phyloP scores from a whole-genome alignment of 192 early-diverging fungal species.

The Coemansia sp. region DNA sequence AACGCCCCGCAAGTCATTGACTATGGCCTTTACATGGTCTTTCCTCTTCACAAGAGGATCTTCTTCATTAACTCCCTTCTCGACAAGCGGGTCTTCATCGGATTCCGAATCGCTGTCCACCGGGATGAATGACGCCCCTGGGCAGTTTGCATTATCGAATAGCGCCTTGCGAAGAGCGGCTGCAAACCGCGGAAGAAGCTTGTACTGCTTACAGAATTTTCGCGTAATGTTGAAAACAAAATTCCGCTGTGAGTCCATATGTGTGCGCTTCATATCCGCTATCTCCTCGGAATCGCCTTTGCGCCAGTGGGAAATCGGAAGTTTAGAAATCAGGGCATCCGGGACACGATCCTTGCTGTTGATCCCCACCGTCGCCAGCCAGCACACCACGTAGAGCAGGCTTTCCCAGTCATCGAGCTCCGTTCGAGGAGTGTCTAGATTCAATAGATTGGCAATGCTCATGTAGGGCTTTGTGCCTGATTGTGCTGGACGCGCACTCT shows the following conservation, averaged over 20 bases:
- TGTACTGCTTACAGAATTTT: not conserved
- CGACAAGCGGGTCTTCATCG: too few relatives aligned
- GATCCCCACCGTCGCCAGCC: conserved; percentile 16
- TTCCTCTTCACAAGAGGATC: too few relatives aligned
- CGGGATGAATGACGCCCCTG: too few relatives aligned
- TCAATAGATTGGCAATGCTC: conserved; percentile 28
- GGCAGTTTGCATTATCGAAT: not conserved
- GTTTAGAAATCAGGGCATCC: not conserved
- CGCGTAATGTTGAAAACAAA: not conserved
- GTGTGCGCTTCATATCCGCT: not conserved
- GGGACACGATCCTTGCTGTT: not conserved
- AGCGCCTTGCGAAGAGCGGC: not conserved
- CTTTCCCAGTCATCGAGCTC: conserved; percentile 25
- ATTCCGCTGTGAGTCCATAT: not conserved
- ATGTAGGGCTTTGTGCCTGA: conserved; percentile 30
- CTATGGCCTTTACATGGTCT: too few relatives aligned
- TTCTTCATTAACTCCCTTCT: too few relatives aligned
- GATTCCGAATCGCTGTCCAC: too few relatives aligned
- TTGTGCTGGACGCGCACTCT: not conserved
- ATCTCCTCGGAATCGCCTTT: not conserved
- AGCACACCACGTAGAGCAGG: conserved; percentile 21
- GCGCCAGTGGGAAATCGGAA: not conserved
- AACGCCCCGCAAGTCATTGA: too few relatives aligned
- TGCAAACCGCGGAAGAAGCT: not conserved
- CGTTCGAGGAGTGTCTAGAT: not conserved